Evolutionary conservation across 805 yeast species (phyloP).

Genomic region (Nakazawaea peltata): DNA sequence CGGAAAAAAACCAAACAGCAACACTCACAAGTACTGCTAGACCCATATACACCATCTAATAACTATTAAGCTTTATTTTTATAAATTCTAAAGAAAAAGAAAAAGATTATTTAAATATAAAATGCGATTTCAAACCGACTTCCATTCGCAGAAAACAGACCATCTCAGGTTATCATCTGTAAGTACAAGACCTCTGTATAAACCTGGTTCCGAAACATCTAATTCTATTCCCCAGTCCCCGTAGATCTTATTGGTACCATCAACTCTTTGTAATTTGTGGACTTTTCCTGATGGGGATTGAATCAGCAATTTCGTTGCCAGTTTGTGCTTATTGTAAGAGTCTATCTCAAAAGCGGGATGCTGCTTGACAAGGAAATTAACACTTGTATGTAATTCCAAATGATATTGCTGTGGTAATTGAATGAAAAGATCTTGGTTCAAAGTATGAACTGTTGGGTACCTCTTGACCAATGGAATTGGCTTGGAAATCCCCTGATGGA

Average conservation of each 20-base stretch:
- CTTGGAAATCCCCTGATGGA: conserved; percentile 60
- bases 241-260: conserved; percentile 34
- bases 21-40: too few species aligned
- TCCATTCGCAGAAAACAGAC: conserved; percentile 92
- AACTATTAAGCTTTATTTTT: too few species aligned
- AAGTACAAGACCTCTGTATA: conserved; percentile 76
- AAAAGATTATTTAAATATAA: too few species aligned
- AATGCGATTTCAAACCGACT: too few species aligned
- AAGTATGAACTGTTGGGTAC: conserved; percentile 63
- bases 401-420: conserved; percentile 75
- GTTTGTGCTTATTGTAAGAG: conserved; percentile 14
- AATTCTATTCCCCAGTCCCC: conserved; percentile 57
- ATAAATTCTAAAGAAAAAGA: too few species aligned
- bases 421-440: conserved; percentile 70
- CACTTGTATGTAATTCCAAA: conserved; percentile 47
- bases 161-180: conserved; percentile 73
- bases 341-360: conserved; percentile 37
- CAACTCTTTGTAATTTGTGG: conserved; percentile 42
- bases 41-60: too few species aligned
- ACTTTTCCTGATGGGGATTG: conserved; percentile 84
- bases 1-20: too few species aligned
- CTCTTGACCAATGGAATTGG: conserved; percentile 62
- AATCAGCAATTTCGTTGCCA: conserved; percentile 53
- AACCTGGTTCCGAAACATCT: conserved; percentile 63
- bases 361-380: conserved; percentile 57